Evolutionary conservation across 73 alveolate species (phyloP).

Genomic region (Tetrahymena elliotti): DNA sequence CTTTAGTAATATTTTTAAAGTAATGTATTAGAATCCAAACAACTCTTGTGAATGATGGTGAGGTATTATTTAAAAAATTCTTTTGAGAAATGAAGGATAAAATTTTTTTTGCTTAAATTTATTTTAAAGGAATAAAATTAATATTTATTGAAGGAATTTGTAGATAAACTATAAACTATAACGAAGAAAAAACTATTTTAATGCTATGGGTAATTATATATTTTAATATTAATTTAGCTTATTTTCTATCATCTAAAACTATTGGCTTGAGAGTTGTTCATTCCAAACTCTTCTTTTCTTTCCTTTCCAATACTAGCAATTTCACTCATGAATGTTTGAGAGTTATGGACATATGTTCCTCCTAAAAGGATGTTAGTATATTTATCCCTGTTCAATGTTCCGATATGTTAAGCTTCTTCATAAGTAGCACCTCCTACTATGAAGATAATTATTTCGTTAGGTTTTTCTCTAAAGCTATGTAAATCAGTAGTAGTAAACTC

Average conservation of each 20-base stretch:
- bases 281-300: not conserved
- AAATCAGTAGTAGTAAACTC: conserved; percentile 60
- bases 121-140: too few relatives aligned
- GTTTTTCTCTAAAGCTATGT: conserved; percentile 50
- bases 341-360: conserved; percentile 77
- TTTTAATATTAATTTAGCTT: not conserved
- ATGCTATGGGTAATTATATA: not conserved
- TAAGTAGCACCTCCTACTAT: conserved; percentile 89
- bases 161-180: too few relatives aligned
- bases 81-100: too few relatives aligned
- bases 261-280: not conserved
- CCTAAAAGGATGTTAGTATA: conserved; percentile 62
- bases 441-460: conserved; percentile 65
- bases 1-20: too few relatives aligned
- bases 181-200: too few relatives aligned
- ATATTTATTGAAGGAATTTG: too few relatives aligned
- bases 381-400: conserved; percentile 28
- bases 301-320: not conserved
- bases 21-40: too few relatives aligned
- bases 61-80: too few relatives aligned
- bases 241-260: not conserved
- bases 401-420: conserved; percentile 79
- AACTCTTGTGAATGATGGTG: too few relatives aligned
- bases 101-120: too few relatives aligned
- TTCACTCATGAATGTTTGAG: conserved; percentile 64